Evolutionary conservation across 495 filamentous ascomycete genomes (phyloP).

Genomic region (Aspergillus steynii): DNA sequence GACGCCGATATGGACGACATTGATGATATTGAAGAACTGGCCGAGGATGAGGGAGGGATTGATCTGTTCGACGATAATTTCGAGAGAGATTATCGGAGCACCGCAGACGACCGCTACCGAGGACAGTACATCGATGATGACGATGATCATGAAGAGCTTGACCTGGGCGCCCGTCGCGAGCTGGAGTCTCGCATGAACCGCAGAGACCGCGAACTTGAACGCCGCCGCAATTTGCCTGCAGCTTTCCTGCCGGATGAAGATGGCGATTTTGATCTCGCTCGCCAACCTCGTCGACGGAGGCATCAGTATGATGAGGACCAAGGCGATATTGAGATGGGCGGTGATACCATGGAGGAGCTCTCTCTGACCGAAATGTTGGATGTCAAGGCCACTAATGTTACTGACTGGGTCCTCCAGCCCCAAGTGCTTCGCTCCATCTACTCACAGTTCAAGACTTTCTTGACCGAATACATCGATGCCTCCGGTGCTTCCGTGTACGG

Average conservation of each 20-base stretch:
- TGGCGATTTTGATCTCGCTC: slow-evolving; percentile 75
- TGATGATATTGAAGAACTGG: slow-evolving; percentile 94
- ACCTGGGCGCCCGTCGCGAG: slow-evolving; percentile 67
- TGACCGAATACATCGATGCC: slow-evolving; percentile 92
- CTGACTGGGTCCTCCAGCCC: slow-evolving; percentile 91
- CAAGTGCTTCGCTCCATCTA: slow-evolving; percentile 92
- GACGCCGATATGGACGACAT: slow-evolving; percentile 78
- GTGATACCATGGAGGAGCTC: slow-evolving; percentile 91
- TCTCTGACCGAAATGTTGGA: slow-evolving; percentile 89
- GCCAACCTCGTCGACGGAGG: slow-evolving; percentile 75
- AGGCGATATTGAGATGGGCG: slow-evolving; percentile 84
- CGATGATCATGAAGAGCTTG: slow-evolving; percentile 74
- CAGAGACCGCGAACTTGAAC: slow-evolving; percentile 77
- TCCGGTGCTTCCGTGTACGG: slow-evolving; percentile 90
- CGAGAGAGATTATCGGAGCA: slow-evolving; percentile 74
- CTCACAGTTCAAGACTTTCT: slow-evolving; percentile 94
- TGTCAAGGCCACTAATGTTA: slow-evolving; percentile 88
- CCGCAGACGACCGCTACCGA: slow-evolving; percentile 65
- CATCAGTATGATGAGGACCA: slow-evolving; percentile 91
- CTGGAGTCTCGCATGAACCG: slow-evolving; percentile 81
- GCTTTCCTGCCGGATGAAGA: slow-evolving; percentile 92
- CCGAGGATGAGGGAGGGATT: slow-evolving; percentile 90
- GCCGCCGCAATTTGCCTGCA: slow-evolving; percentile 71
- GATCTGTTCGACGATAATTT: slow-evolving; percentile 92
- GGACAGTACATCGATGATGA: slow-evolving; percentile 73